Conservation (phyloP, 345 rosid species). For the Eucalyptus tenuipes region DNA sequence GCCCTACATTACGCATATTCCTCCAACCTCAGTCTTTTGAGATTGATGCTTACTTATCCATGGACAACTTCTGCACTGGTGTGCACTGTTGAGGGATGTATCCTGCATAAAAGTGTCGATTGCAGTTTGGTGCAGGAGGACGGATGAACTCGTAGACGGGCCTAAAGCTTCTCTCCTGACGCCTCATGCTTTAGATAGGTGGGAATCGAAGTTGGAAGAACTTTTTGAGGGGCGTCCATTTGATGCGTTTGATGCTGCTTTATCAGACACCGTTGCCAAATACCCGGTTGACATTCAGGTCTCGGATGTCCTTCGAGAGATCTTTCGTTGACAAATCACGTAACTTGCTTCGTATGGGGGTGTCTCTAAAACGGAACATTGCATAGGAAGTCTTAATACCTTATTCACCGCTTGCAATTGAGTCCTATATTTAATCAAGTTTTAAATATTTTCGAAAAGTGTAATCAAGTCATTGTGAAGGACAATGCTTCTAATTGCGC, state of each 20-base stretch:
- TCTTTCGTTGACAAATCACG: background rate
- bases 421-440: background rate
- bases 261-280: constrained; percentile 58
- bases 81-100: constrained; percentile 5
- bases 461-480: background rate
- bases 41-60: background rate
- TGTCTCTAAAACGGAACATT: background rate
- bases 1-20: background rate
- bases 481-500: background rate
- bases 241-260: constrained; percentile 82
- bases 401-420: background rate
- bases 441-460: background rate
- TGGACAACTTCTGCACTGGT: background rate
- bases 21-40: background rate
- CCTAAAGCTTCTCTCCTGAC: constrained; percentile 86
- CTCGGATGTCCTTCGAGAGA: background rate
- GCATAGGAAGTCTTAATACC: background rate
- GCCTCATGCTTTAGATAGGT: constrained; percentile 67
- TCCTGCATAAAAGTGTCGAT: constrained; percentile 74
- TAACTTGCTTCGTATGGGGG: background rate
- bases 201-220: constrained; percentile 83
- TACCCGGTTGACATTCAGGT: constrained; percentile 90
- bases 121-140: constrained; percentile 48
- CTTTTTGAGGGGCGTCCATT: constrained; percentile 66
- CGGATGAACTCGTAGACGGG: constrained; percentile 66